Conservation (phyloP, 306 rosid species). For the Clitoria ternatea region DNA sequence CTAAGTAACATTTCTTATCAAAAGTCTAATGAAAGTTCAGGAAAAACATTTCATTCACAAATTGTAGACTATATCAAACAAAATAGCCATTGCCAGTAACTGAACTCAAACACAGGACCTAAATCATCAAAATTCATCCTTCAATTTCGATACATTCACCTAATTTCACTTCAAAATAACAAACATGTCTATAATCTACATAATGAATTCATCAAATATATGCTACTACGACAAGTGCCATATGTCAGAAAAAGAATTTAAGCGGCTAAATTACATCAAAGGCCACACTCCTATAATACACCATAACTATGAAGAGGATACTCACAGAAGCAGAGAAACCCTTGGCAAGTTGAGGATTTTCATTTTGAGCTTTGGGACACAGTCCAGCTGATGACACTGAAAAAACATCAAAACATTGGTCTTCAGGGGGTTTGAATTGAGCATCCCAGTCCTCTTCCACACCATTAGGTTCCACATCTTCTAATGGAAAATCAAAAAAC, state of each 20-base stretch:
- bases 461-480: slow-evolving; percentile 52
- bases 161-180: neutral
- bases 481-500: slow-evolving; percentile 65
- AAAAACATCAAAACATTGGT: slow-evolving; percentile 45
- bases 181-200: neutral
- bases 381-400: slow-evolving; percentile 30
- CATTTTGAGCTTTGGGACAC: slow-evolving; percentile 17
- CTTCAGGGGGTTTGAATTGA: slow-evolving; percentile 46
- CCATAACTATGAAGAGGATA: neutral
- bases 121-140: neutral
- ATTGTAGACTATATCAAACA: neutral
- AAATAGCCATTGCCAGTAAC: neutral
- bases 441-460: slow-evolving; percentile 60
- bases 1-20: neutral
- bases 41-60: slow-evolving; percentile 5
- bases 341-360: slow-evolving; percentile 26
- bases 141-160: neutral
- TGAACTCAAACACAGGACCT: neutral
- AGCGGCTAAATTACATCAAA: neutral
- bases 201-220: slow-evolving; percentile 6
- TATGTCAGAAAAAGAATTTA: neutral
- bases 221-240: neutral
- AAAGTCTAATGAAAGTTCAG: neutral
- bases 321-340: slow-evolving; percentile 51
- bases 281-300: neutral